phyloP scores from a whole-genome alignment of 2,329 filamentous ascomycete species.

The Fusarium azukiicola region DNA sequence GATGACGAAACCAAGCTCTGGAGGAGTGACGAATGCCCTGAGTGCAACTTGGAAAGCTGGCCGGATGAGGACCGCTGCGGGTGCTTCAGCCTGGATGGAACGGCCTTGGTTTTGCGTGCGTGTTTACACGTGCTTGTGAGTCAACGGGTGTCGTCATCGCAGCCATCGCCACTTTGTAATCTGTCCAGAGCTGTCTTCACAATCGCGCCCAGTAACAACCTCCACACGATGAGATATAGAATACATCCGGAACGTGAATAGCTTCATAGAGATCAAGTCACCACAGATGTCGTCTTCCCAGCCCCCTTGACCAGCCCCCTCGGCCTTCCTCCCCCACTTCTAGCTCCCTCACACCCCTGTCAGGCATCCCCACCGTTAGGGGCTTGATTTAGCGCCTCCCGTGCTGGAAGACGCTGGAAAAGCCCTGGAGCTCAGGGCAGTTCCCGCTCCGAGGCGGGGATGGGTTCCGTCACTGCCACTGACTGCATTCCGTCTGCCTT shows the following conservation, averaged over 20 bases:
- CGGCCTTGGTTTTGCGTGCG: neutral
- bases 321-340: conserved; percentile 25
- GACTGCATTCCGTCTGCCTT: conserved; percentile 37
- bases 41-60: conserved; percentile 18
- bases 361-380: conserved; percentile 29
- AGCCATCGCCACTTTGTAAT: conserved; percentile 42
- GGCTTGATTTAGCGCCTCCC: conserved; percentile 38
- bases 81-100: neutral
- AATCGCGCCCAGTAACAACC: conserved; percentile 23
- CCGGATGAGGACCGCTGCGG: neutral
- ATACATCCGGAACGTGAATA: neutral
- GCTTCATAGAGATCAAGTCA: neutral
- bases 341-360: conserved; percentile 38
- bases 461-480: conserved; percentile 46
- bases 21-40: conserved; percentile 5
- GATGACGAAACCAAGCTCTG: conserved; percentile 45
- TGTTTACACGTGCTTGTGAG: conserved; percentile 33
- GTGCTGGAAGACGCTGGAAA: conserved; percentile 35
- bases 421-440: conserved; percentile 44
- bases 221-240: neutral
- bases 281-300: conserved; percentile 39
- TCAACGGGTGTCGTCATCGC: conserved; percentile 51
- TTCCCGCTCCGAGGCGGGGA: conserved; percentile 39
- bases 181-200: conserved; percentile 23
- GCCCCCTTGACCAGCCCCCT: conserved; percentile 36